These are phyloP conservation scores for Nicotiana tabacum DNA, from an alignment of 257 asterid genomes.

Conservation along the genomic window DNA sequence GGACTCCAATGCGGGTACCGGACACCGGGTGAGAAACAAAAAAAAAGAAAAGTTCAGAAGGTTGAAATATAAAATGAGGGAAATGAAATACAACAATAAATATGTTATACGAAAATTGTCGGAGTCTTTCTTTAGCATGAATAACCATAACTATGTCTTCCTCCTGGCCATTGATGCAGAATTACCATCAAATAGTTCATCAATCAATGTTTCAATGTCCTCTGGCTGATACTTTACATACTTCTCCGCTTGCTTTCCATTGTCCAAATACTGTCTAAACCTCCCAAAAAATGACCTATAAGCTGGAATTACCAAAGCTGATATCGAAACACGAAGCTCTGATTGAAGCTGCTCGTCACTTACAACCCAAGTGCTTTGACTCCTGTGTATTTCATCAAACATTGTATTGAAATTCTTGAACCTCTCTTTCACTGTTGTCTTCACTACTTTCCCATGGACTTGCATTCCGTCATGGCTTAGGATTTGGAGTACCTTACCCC, in stretches of 20 bases:
- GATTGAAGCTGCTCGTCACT: conserved; percentile 88
- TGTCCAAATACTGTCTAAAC: conserved; percentile 56
- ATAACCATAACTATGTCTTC: conserved; percentile 22
- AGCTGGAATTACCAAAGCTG: conserved; percentile 74
- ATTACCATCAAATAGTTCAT: conserved; percentile 71
- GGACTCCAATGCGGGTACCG: no score
- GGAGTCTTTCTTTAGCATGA: no score
- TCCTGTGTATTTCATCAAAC: conserved; percentile 62
- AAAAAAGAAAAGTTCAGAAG: not conserved
- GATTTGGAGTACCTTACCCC: conserved; percentile 59
- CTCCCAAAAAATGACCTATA: conserved; percentile 74
- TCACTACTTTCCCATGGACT: conserved; percentile 46
- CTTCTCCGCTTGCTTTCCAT: conserved; percentile 51
- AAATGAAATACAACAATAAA: not conserved
- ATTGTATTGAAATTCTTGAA: conserved; percentile 53
- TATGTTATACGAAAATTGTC: not conserved
- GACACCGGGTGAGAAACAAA: no score
- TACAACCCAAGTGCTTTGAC: conserved; percentile 76
- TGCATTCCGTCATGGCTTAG: conserved; percentile 60
- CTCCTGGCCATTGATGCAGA: conserved; percentile 57
- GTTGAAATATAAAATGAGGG: not conserved
- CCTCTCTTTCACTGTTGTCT: conserved; percentile 56
- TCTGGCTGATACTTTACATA: conserved; percentile 81
- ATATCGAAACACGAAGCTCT: conserved; percentile 70
- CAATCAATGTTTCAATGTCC: conserved; percentile 72